Evolutionary conservation across 805 yeast genomes (phyloP).

Genomic region (Starmera quercuum): DNA sequence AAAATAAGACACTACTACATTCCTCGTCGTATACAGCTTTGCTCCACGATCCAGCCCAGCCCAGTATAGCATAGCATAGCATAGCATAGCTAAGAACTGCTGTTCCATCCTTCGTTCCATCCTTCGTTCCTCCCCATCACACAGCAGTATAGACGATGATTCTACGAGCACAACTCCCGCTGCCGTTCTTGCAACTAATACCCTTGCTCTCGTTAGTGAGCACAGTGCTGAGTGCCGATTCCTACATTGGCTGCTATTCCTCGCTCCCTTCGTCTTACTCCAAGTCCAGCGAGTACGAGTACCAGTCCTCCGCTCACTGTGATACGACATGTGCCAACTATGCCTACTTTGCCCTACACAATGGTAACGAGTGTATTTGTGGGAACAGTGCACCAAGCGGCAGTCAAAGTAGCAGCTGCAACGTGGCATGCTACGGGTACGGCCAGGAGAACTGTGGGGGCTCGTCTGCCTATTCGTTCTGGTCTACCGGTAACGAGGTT

Average conservation of each 20-base stretch:
- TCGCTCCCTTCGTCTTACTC: conserved; percentile 4
- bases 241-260: conserved; percentile 4
- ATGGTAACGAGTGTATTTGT: conserved; percentile 51
- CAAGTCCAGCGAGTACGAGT: conserved; percentile 28
- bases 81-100: too few species aligned
- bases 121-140: too few species aligned
- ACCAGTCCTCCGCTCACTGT: conserved; percentile 43
- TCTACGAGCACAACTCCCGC: not conserved
- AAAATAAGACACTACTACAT: too few species aligned
- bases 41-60: too few species aligned
- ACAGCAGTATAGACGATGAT: not conserved
- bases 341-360: conserved; percentile 36
- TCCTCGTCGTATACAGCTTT: too few species aligned
- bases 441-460: conserved; percentile 59
- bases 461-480: conserved; percentile 37
- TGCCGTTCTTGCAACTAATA: not conserved
- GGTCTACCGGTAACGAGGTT: conserved; percentile 22
- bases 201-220: too few species aligned
- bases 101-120: too few species aligned
- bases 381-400: conserved; percentile 40
- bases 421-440: conserved; percentile 48
- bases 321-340: conserved; percentile 30
- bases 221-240: too few species aligned
- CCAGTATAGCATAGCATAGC: too few species aligned
- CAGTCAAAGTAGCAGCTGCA: conserved; percentile 25